Base-by-base conservation (phyloP, 1,139 yeast genomes). In the Suhomyces bokatorum region DNA sequence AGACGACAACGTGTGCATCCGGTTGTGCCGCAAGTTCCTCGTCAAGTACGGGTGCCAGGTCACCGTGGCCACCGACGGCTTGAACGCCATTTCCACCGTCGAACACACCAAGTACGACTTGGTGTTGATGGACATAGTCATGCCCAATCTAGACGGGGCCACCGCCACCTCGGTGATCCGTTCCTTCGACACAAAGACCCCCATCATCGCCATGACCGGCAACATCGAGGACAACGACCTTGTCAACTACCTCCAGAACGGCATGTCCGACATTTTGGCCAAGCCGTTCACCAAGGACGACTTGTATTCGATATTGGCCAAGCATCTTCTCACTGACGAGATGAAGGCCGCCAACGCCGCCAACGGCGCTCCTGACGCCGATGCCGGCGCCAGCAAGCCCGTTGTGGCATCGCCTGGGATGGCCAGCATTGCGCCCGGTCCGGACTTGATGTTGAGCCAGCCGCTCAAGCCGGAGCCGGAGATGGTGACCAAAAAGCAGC, bases 141-240 rank as follows among this genome's bases (percentile, higher is more conserved):
- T 91, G 93, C 97, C 97, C 2, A 87, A 87, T 60, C 70, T 91
- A 44, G 97, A 91, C 63, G 98, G 98, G 38, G 95, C 96, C 7
- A 85, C 95, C 1, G 96, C 97, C 1, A 85, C 97, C 2, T 83
- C 89, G 40, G 83, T 89, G 35, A 89, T 91, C 47, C 75, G 97
- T 52, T 81, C 86, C 15, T 87, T 87, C 61, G 96, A 89, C 60
- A 81, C 83, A 20, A 78, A 77, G 47, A 88, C 96, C 0, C 97
- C 97, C 6, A 87, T 91, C 51, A 86, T 90, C 51, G 96, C 96
- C 36, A 89, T 91, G 96, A 89, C 97, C 3, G 95, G 96, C 32
- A 87, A 87, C 57, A 86, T 87, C 46, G 86, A 85, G 56, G 87
- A 85, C 53, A 82, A 85, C 53, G 96, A 87, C 64, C 72, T 88